Percentiles rank a stretch among this genome's conserved stretches.
Conservation (phyloP, 2,329 filamentous ascomycete genomes). For the Whalleya microplaca region DNA sequence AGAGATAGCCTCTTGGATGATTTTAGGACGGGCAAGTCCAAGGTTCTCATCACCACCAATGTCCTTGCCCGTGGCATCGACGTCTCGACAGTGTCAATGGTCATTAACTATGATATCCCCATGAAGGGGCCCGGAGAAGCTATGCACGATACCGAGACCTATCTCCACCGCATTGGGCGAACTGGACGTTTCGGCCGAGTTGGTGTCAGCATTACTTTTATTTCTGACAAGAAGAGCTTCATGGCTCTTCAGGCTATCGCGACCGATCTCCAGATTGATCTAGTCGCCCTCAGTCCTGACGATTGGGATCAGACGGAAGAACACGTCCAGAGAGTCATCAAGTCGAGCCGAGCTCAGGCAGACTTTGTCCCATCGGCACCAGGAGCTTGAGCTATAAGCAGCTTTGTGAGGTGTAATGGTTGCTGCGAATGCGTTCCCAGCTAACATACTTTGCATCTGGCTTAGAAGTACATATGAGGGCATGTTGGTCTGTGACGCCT, state of each 20-base stretch:
- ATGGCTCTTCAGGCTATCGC: slow-evolving; percentile 79
- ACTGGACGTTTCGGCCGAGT: slow-evolving; percentile 97
- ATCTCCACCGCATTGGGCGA: slow-evolving; percentile 95
- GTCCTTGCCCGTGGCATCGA: slow-evolving; percentile 96
- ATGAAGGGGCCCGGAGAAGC: slow-evolving; percentile 76
- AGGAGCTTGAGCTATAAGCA: slow-evolving; percentile 11
- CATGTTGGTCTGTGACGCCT: slow-evolving; percentile 4
- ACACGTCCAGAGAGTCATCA: slow-evolving; percentile 80
- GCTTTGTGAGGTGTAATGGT: slow-evolving; percentile 11
- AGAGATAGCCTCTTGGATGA: slow-evolving; percentile 84
- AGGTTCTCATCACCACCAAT: slow-evolving; percentile 97
- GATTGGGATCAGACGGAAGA: slow-evolving; percentile 93
- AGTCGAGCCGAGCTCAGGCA: slow-evolving; percentile 65
- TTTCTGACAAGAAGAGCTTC: slow-evolving; percentile 84
- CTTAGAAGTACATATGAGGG: slow-evolving; percentile 4
- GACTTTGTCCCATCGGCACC: slow-evolving; percentile 49
- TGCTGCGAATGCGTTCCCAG: too few species aligned
- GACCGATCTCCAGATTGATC: slow-evolving; percentile 76
- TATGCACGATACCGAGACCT: slow-evolving; percentile 91
- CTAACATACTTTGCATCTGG: slow-evolving; percentile 1
- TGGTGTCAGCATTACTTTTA: slow-evolving; percentile 93
- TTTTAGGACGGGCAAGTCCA: slow-evolving; percentile 85
- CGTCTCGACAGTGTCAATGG: slow-evolving; percentile 88
- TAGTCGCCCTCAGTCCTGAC: slow-evolving; percentile 78
- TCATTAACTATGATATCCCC: slow-evolving; percentile 94